A percentile compares a stretch with the other conserved stretches of the same genome.
phyloP scores from a whole-genome alignment of 805 yeast species.

The Candida insectalens region DNA sequence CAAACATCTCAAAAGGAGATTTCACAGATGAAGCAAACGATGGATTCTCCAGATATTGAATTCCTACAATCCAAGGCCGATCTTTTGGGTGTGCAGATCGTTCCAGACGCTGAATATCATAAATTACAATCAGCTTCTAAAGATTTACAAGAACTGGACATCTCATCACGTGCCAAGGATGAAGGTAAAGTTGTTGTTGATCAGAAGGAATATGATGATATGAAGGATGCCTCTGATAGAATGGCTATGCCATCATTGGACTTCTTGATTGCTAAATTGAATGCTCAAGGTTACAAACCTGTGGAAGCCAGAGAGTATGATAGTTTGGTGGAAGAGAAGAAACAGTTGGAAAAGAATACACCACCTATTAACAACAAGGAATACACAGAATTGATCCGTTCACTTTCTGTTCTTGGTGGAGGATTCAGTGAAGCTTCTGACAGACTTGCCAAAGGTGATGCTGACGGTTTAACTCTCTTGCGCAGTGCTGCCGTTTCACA shows the following conservation, averaged over 20 bases:
- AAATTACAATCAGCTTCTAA: not conserved
- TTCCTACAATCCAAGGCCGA: not conserved
- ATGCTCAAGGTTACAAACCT: conserved; percentile 17
- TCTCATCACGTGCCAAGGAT: conserved; percentile 18
- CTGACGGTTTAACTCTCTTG: not conserved
- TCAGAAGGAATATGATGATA: conserved; percentile 12
- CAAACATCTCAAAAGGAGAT: not conserved
- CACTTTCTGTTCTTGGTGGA: not conserved
- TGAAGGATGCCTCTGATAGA: not conserved
- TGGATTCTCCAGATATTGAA: not conserved
- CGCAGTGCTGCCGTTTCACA: not conserved
- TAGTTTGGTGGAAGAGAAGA: conserved; percentile 2
- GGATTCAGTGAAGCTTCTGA: conserved; percentile 1
- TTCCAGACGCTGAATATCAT: conserved; percentile 1
- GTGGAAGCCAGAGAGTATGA: conserved; percentile 13
- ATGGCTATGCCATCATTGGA: conserved; percentile 18
- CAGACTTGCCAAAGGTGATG: conserved; percentile 4
- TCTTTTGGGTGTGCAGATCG: conserved; percentile 2
- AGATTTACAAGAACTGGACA: conserved; percentile 1
- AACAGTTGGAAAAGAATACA: not conserved
- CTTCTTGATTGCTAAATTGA: conserved; percentile 13
- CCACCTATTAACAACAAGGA: not conserved
- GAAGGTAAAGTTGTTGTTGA: conserved; percentile 21
- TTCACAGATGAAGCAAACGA: not conserved
- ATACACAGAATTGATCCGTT: not conserved